Evolutionary conservation across 148 eudicot species (phyloP).

Genomic region (Camellia sinensis): DNA sequence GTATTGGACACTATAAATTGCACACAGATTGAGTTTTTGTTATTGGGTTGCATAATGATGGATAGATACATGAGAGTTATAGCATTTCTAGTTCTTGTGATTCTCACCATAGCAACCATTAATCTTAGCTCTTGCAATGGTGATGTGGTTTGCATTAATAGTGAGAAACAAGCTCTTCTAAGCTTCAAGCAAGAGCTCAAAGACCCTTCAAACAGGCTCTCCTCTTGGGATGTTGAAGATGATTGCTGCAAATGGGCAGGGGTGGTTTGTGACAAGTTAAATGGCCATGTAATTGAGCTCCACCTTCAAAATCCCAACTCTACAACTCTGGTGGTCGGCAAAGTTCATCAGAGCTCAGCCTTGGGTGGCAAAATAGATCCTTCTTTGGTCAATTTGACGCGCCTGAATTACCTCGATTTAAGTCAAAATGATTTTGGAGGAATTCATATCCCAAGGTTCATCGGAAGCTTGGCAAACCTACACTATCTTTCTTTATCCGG

Average conservation of each 20-base stretch:
- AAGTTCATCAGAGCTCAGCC: not conserved
- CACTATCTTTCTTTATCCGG: not conserved
- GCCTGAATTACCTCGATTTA: conserved; percentile 4
- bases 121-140: not conserved
- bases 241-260: conserved; percentile 19
- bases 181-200: not conserved
- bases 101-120: not conserved
- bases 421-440: conserved; percentile 5
- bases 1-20: no score
- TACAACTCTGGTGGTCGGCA: not conserved
- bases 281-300: conserved; percentile 9
- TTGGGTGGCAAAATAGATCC: not conserved
- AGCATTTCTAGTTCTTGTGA: not conserved
- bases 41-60: no score
- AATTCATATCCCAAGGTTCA: conserved; percentile 5
- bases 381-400: conserved; percentile 11
- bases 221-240: conserved; percentile 9
- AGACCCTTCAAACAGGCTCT: conserved; percentile 6
- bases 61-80: not conserved
- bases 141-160: not conserved
- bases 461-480: not conserved
- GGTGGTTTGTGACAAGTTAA: conserved; percentile 11
- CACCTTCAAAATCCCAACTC: not conserved
- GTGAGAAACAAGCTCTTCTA: not conserved
- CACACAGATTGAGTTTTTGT: no score